Base-by-base conservation (phyloP, 805 yeast species). In the Saturnispora halmiae region DNA sequence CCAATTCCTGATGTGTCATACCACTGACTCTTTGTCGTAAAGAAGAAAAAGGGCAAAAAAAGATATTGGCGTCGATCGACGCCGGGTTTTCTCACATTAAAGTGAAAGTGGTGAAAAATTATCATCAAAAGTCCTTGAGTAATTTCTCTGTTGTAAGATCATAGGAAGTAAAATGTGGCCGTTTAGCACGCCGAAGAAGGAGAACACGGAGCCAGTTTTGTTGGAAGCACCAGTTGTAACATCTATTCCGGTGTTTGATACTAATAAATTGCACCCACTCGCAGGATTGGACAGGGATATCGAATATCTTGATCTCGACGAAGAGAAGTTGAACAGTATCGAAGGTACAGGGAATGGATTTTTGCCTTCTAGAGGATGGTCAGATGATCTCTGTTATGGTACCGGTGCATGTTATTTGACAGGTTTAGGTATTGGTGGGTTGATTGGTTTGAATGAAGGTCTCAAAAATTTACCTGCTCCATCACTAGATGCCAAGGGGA, bases 321-420 rank as follows among this genome's bases (percentile, higher is more conserved):
- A 80, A 46, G 96, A 87, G 50, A 75, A 72, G 52, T 66, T 87
- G 46, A 73, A 77, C 35, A 63, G 73, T n/a, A 62, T 84, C 53
- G 94, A 86, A 55, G 96, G 95, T 30, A 76, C 94, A 2, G 54
- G 59, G 14, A 86, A 84, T 56, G 94, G 96, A 44, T 60, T 90
- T 44, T 73, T 92, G 48, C 96, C 98, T 21, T 82, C 94, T n/a
- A 79, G 96, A 66, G 95, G 94, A 52, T 92, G 96, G 94, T 75
- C 87, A 13, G 98, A 92, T 61, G 97, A 92, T 66, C 72, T 92
- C 49, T 87, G 96, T 73, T 92, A 92, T 63, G 98, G 98, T 52
- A 82, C 97, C 9, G 98, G 98, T 63, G 79, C 95, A 6, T 86
- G 87, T 39, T 92, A 92, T 59, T 70, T 92, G 51, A 52, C 82